Conservation (phyloP, 2,329 filamentous ascomycete genomes). For the Cercospora sp. region DNA sequence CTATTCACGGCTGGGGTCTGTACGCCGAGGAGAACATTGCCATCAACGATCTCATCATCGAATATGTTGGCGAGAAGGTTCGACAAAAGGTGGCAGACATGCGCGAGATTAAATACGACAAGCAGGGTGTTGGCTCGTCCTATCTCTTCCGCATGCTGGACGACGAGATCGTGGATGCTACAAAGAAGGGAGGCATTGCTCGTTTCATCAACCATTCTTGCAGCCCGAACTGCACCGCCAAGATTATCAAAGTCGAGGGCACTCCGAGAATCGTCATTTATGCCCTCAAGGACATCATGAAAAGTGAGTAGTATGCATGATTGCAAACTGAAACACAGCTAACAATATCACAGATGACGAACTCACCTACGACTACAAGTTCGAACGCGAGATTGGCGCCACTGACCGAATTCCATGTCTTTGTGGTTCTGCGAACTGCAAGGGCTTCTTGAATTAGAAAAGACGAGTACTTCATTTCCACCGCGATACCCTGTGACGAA, state of each 20-base stretch:
- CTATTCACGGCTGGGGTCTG: slow-evolving; percentile 97
- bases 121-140: slow-evolving; percentile 94
- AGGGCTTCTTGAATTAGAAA: slow-evolving; percentile 90
- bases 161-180: slow-evolving; percentile 95
- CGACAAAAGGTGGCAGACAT: slow-evolving; percentile 97
- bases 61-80: slow-evolving; percentile 97
- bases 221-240: slow-evolving; percentile 96
- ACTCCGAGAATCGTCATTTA: slow-evolving; percentile 99
- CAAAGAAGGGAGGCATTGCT: slow-evolving; percentile 96
- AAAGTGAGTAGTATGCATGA: slow-evolving; percentile 66
- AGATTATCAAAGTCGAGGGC: slow-evolving; percentile 98
- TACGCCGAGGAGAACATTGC: slow-evolving; percentile 97
- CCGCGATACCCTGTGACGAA: slow-evolving; percentile 1
- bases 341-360: slow-evolving; percentile 72
- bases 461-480: background rate
- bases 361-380: slow-evolving; percentile 99
- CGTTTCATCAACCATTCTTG: slow-evolving; percentile 99
- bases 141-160: slow-evolving; percentile 99
- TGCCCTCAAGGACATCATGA: slow-evolving; percentile 87
- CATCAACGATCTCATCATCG: slow-evolving; percentile 99
- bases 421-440: slow-evolving; percentile 92
- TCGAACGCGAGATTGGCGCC: slow-evolving; percentile 93
- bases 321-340: background rate
- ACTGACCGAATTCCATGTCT: slow-evolving; percentile 95
- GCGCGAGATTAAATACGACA: slow-evolving; percentile 85